A percentile compares a stretch with the other conserved stretches of the same genome.
These are phyloP conservation scores for Cyberlindnera mycetangii DNA, from an alignment of 805 yeast genomes.

Conservation along the genomic window DNA sequence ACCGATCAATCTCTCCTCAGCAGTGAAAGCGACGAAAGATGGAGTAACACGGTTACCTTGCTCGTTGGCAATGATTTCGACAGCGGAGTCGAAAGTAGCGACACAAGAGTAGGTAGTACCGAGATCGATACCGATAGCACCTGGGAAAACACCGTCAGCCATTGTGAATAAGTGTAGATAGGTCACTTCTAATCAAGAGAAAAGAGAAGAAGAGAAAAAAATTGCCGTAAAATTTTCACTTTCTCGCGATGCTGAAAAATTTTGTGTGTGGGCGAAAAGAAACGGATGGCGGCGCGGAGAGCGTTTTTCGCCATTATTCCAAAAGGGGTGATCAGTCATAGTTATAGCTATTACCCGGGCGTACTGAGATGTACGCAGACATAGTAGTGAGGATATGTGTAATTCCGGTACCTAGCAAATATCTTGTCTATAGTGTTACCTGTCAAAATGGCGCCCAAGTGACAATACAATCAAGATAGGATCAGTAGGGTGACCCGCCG, in stretches of 20 bases:
- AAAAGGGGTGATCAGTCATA: constrained; percentile 9
- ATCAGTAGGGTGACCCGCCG: constrained; percentile 1
- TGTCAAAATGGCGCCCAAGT: no score
- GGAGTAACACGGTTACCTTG: constrained; percentile 87
- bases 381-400: constrained; percentile 9
- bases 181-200: constrained; percentile 8
- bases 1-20: constrained; percentile 76
- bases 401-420: constrained; percentile 15
- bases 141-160: constrained; percentile 99
- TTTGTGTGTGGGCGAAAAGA: constrained; percentile 10
- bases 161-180: constrained; percentile 38
- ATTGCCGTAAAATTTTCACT: constrained; percentile 23
- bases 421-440: not conserved
- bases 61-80: constrained; percentile 77
- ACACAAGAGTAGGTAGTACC: constrained; percentile 87
- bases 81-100: constrained; percentile 74
- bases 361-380: constrained; percentile 15
- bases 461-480: no score
- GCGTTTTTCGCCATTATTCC: constrained; percentile 1
- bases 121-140: constrained; percentile 98
- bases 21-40: constrained; percentile 76
- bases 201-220: constrained; percentile 14
- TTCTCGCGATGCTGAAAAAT: constrained; percentile 19
- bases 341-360: constrained; percentile 18
- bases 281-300: not conserved